Conservation (phyloP, 352 stramenopile species). For the Globisporangium apiculatum region DNA sequence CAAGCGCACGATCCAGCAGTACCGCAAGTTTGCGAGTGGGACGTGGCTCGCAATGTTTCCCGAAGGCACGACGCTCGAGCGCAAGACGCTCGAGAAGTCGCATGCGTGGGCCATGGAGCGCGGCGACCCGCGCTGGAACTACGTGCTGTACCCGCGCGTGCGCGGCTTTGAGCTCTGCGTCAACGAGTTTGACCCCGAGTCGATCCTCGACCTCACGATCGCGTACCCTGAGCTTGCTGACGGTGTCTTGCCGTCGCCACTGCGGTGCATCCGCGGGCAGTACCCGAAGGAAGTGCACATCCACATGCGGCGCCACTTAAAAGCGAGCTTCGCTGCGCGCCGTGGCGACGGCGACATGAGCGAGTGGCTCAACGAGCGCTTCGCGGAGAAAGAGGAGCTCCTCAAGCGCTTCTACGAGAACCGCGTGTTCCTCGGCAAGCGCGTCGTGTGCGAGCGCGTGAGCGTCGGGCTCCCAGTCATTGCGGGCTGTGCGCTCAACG, state of each 20-base stretch:
- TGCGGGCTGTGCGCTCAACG: slow-evolving; percentile 25
- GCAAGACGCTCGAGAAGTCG: slow-evolving; percentile 53
- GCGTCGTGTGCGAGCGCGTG: slow-evolving; percentile 21
- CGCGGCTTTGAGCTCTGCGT: slow-evolving; percentile 65
- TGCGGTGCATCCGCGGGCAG: slow-evolving; percentile 55
- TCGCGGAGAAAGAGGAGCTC: slow-evolving; percentile 67
- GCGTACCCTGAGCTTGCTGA: slow-evolving; percentile 67
- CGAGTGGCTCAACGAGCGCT: slow-evolving; percentile 54
- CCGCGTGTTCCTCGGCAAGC: slow-evolving; percentile 35
- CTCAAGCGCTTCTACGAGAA: slow-evolving; percentile 62
- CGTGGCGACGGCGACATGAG: slow-evolving; percentile 39
- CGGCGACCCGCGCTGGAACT: slow-evolving; percentile 43
- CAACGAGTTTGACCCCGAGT: slow-evolving; percentile 56
- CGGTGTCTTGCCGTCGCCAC: slow-evolving; percentile 59
- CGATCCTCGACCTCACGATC: slow-evolving; percentile 68
- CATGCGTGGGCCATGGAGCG: slow-evolving; percentile 49
- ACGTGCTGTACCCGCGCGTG: slow-evolving; percentile 59
- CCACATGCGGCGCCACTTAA: slow-evolving; percentile 53
- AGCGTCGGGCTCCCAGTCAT: slow-evolving; percentile 22
- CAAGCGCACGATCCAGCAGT: slow-evolving; percentile 38
- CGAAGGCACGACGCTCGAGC: slow-evolving; percentile 66
- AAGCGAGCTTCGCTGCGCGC: slow-evolving; percentile 28
- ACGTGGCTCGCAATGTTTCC: slow-evolving; percentile 77
- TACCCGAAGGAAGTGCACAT: slow-evolving; percentile 70
- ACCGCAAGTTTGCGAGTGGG: slow-evolving; percentile 34